Evolutionary conservation across 768 basidiomycete genomes (phyloP).

Genomic region (Suillus cothurnatus): DNA sequence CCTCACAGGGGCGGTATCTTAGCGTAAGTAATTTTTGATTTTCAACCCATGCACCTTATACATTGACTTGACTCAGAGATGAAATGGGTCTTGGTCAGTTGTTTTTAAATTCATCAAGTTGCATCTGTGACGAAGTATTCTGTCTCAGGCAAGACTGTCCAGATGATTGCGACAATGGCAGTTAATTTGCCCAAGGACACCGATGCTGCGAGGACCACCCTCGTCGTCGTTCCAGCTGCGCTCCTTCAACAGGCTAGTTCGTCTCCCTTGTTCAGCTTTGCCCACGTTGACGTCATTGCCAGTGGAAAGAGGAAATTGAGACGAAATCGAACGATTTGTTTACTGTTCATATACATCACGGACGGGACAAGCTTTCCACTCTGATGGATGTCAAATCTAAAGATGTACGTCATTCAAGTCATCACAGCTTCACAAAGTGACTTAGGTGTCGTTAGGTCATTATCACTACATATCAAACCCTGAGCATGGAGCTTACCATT

Average conservation of each 20-base stretch:
- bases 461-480: conserved; percentile 77
- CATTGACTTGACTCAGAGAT: conserved; percentile 41
- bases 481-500: conserved; percentile 59
- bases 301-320: conserved; percentile 79
- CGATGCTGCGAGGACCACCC: conserved; percentile 55
- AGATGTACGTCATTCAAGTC: conserved; percentile 43
- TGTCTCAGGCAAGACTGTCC: conserved; percentile 65
- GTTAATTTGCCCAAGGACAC: conserved; percentile 56
- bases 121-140: conserved; percentile 1
- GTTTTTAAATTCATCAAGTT: background rate
- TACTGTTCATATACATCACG: conserved; percentile 70
- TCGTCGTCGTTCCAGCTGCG: conserved; percentile 78
- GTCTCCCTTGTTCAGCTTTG: background rate
- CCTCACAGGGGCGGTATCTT: conserved; percentile 63
- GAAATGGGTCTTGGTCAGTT: conserved; percentile 65
- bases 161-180: conserved; percentile 80
- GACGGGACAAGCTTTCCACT: conserved; percentile 65
- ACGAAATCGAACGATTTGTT: conserved; percentile 66
- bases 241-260: conserved; percentile 62
- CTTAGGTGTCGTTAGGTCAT: conserved; percentile 48
- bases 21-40: conserved; percentile 40
- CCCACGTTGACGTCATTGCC: conserved; percentile 5
- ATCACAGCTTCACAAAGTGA: conserved; percentile 2
- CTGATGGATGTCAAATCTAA: conserved; percentile 49
- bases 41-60: conserved; percentile 10